These are phyloP conservation scores for Camelina neglecta DNA, from an alignment of 345 rosid genomes.

Conservation along the genomic window DNA sequence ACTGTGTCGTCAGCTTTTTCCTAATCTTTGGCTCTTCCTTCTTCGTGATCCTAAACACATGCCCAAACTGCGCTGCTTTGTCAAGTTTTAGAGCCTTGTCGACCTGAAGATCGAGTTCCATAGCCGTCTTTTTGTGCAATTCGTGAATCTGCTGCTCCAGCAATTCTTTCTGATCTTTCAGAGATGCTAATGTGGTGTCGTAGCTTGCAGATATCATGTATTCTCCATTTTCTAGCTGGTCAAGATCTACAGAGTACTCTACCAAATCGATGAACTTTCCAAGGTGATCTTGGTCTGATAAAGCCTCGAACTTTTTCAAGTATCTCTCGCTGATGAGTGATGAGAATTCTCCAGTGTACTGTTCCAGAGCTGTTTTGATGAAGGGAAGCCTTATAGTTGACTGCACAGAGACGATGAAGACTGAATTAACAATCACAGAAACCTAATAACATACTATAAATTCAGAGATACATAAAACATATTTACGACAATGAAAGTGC, in stretches of 20 bases:
- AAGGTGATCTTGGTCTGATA: constrained; percentile 77
- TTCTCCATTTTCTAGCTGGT: constrained; percentile 94
- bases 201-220: constrained; percentile 94
- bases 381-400: constrained; percentile 86
- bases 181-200: constrained; percentile 66
- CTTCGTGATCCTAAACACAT: constrained; percentile 96
- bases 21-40: constrained; percentile 98
- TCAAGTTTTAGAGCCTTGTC: constrained; percentile 92
- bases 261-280: constrained; percentile 82
- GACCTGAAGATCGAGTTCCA: constrained; percentile 78
- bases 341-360: constrained; percentile 68
- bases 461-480: not conserved
- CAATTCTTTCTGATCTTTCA: constrained; percentile 78
- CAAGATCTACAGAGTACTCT: constrained; percentile 87
- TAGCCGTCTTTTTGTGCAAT: constrained; percentile 84
- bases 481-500: not conserved
- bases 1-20: constrained; percentile 85
- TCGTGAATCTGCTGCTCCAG: constrained; percentile 76
- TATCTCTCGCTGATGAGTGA: constrained; percentile 69
- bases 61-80: constrained; percentile 91
- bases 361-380: constrained; percentile 72
- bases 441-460: not conserved
- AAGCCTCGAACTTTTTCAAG: constrained; percentile 55
- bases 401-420: constrained; percentile 56
- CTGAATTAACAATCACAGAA: constrained; percentile 18